Conservation (phyloP, 768 basidiomycete genomes). For the Trametes sanguinea region DNA sequence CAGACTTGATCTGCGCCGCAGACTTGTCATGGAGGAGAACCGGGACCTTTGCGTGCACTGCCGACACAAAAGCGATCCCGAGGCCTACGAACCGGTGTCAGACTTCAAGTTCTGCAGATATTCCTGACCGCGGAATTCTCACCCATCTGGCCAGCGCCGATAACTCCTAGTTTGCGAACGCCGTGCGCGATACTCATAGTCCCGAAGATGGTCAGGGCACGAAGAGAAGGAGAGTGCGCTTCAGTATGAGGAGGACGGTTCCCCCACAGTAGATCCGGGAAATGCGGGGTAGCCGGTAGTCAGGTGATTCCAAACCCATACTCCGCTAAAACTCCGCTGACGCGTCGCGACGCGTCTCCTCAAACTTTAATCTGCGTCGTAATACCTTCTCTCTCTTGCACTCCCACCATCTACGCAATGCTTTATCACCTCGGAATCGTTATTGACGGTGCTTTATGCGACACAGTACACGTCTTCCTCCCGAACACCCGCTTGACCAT, state of each 20-base stretch:
- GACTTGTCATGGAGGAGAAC: slow-evolving; percentile 87
- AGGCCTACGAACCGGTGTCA: slow-evolving; percentile 50
- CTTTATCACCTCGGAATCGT: no score
- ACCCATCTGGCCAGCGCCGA: slow-evolving; percentile 84
- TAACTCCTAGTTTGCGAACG: slow-evolving; percentile 72
- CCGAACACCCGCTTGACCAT: no score
- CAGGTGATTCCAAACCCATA: neutral
- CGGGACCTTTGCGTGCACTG: slow-evolving; percentile 81
- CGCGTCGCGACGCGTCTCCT: slow-evolving; percentile 7
- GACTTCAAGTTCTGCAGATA: neutral
- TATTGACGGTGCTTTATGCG: no score
- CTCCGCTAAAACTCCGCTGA: neutral
- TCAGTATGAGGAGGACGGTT: neutral
- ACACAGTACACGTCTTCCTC: no score
- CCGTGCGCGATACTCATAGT: slow-evolving; percentile 66
- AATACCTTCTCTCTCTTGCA: neutral
- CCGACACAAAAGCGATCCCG: slow-evolving; percentile 88
- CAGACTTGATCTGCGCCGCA: slow-evolving; percentile 68
- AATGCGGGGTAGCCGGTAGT: slow-evolving; percentile 1
- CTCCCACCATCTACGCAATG: neutral
- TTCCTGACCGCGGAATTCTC: neutral
- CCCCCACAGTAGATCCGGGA: slow-evolving; percentile 4
- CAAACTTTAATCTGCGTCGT: neutral
- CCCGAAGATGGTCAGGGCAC: no score
- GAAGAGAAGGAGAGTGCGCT: neutral